Conservation (phyloP, 2,329 filamentous ascomycete genomes). For the Fusarium sp. region DNA sequence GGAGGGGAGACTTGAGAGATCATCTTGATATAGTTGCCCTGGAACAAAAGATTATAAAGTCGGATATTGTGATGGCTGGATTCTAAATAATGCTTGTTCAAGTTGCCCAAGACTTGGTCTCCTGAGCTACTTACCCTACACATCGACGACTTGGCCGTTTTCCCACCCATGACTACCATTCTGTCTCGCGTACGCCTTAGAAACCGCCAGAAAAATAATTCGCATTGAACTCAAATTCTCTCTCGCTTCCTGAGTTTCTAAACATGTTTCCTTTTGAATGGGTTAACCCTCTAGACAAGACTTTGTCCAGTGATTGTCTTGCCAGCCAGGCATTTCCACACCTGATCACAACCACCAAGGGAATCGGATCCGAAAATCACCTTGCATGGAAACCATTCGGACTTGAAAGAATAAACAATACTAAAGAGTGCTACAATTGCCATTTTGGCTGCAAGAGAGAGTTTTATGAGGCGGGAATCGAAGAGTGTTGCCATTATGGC, state of each 20-base stretch:
- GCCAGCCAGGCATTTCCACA: not conserved
- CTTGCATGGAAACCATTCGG: not conserved
- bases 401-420: not conserved
- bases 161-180: not conserved
- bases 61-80: not conserved
- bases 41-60: not conserved
- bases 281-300: not conserved
- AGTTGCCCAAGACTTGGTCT: not conserved
- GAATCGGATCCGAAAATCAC: not conserved
- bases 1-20: conserved; percentile 35
- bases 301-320: not conserved
- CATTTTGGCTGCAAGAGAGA: not conserved
- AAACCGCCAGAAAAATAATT: not conserved
- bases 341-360: not conserved
- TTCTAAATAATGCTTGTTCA: not conserved
- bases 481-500: not conserved
- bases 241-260: not conserved
- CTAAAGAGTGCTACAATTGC: rapidly evolving
- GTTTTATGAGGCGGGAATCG: not conserved
- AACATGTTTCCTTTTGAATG: not conserved
- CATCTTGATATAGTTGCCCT: not conserved
- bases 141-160: not conserved
- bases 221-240: not conserved
- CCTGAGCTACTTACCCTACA: not conserved
- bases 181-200: not conserved